Conservation (phyloP, 75 land plant species). For the Picea glauca region DNA sequence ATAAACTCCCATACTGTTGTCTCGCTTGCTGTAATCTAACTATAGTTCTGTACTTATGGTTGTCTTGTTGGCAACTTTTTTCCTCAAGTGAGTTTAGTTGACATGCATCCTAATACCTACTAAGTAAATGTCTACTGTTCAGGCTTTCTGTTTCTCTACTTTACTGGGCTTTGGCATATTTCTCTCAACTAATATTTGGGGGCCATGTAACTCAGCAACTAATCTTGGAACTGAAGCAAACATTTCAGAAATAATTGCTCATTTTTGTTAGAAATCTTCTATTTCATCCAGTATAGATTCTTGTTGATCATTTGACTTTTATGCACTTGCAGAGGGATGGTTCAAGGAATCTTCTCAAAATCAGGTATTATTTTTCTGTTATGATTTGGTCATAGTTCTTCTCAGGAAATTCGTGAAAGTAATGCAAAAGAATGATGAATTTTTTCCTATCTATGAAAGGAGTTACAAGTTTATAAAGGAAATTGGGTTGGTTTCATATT, state of each 20-base stretch:
- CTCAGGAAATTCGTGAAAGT: background rate
- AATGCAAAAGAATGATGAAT: background rate
- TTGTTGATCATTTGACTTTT: constrained; percentile 1
- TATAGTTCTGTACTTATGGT: background rate
- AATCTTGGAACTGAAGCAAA: background rate
- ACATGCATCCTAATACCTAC: background rate
- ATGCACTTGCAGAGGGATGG: constrained; percentile 8
- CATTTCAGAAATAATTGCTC: background rate
- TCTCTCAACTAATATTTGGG: background rate
- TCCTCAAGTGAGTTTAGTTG: background rate
- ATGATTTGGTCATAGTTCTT: background rate
- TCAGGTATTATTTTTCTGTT: background rate
- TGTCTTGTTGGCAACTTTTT: background rate
- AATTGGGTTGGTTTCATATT: background rate
- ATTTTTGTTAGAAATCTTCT: too few relatives aligned
- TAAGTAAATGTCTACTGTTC: too few relatives aligned
- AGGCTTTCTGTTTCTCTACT: too few relatives aligned
- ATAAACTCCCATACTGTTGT: background rate
- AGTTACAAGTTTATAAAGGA: background rate
- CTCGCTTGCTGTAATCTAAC: background rate
- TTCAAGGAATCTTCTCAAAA: constrained; percentile 9
- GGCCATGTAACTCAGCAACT: too few relatives aligned
- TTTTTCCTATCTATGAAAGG: background rate
- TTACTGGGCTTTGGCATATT: background rate
- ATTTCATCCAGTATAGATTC: background rate